Evolutionary conservation across 176 grass and related monocot species (phyloP), one percentile per base, ranked within the genome.

Genomic region (Aechmea fasciata): DNA sequence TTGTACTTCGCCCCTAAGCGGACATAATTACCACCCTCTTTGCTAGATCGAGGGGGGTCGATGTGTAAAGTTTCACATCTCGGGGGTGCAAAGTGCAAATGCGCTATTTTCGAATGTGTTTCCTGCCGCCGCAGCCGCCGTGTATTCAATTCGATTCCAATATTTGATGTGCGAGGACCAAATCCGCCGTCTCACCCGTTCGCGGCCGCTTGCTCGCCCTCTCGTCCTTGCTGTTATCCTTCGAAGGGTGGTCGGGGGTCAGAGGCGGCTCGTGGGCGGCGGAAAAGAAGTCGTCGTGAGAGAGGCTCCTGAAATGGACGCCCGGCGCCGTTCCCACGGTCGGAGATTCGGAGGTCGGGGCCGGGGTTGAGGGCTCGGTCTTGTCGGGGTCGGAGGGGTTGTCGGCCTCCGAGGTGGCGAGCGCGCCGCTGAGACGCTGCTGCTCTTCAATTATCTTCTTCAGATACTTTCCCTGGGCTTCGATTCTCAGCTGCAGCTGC

Each of bases 381-480:
- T 86, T 92, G 65, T 93, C 84, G 0, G 95, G 88, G 19, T 94
- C 87, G 0, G 82, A 73, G 77, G 81, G 80, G n/a, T 80, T 85
- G 51, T 78, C 79, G 2, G 48, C 75, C 10, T 41, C 33, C 3
- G 33, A 41, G 33, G 33, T 7, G 33, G 33, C 3, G 55, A 83
- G 71, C 53, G 79, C 79, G 10, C 80, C 90, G 48, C 77, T 69
- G 7, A 82, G 50, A 13, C 80, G 84, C 69, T 93, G 90, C 64
- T 99, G 95, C 80, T 99, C 90, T 75, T 99, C 95, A 3, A 99
- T 90, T 53, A 99, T 99, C 75, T 99, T 99, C 82, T 99, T 85
- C 48, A 99, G 85, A 83, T 99, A 99, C 67, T 94, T 90, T 8
- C 89, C 95, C 74, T 99, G 95, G 11, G 95, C 95, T 68, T 99